Evolutionary conservation across 768 basidiomycete species (phyloP), one percentile per base, ranked within the genome.

Genomic region (Leccinum disarticulatum): DNA sequence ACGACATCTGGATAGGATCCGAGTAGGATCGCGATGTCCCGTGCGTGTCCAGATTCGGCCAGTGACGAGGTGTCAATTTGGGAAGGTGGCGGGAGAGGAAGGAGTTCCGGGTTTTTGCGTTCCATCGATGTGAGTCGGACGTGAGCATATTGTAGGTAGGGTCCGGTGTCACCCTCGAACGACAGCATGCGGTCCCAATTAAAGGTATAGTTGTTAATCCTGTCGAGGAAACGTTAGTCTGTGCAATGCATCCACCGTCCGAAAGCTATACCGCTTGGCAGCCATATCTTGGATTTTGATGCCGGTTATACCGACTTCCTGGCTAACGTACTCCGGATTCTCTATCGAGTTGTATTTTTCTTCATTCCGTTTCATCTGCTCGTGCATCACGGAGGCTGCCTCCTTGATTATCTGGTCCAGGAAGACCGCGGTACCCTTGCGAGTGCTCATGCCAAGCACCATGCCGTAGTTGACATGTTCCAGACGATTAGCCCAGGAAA

Each of bases 281-380:
- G 90, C 83, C 93, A 96, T 95, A 71, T 97, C 95, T 75, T 99
- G 97, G 60, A 99, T 95, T 79, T 98, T 98, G 65, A 99, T 89
- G 3, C 93, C 94, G 0, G 93, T 90, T 67, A 97, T 93, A 19
- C 95, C 97, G 52, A 98, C 87, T 74, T 96, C 91, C 62, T 81
- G 80, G 58, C 85, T 83, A 50, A 88, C 88, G 51, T 74, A 77
- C 69, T 91, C 89, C 1, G 96, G 95, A 73, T 99, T 86, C 68
- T 93, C 92, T 38, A 99, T 82, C 27, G 88, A 86, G 4, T 79
- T 83, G 68, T 95, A 98, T 75, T 98, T 99, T 55, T 87, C 93
- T 76, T 93, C 87, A 72, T 98, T 98, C 76, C 88, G 88, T 74
- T 79, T 81, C 96, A 99, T 99, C 76, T 95, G 93, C 60, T 95